Evolutionary conservation across 805 yeast genomes (phyloP).

Genomic region (Ogataea wickerhamii): DNA sequence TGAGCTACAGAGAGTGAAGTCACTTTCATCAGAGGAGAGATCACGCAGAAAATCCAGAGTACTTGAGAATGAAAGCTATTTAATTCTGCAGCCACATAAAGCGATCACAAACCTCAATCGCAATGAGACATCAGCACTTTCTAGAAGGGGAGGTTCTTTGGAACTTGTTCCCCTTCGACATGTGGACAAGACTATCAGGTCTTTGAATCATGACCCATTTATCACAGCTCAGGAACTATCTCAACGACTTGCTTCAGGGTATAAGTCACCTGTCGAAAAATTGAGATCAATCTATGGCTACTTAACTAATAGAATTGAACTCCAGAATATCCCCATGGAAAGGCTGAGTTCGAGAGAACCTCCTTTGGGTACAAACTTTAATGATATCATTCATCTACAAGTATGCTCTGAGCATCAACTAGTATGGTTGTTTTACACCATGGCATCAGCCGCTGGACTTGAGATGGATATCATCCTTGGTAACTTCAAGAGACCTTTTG

Average conservation of each 20-base stretch:
- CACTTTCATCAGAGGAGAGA: slow-evolving; percentile 65
- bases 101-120: slow-evolving; percentile 42
- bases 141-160: slow-evolving; percentile 9
- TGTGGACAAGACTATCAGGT: slow-evolving; percentile 42
- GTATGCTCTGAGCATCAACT: slow-evolving; percentile 51
- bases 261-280: slow-evolving; percentile 51
- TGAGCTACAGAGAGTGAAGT: slow-evolving; percentile 69
- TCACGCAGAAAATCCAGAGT: slow-evolving; percentile 65
- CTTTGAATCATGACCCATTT: slow-evolving; percentile 35
- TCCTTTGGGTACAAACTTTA: slow-evolving; percentile 24
- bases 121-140: slow-evolving; percentile 37
- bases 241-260: slow-evolving; percentile 49
- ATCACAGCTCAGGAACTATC: slow-evolving; percentile 55
- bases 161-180: slow-evolving; percentile 32
- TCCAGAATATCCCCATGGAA: slow-evolving; percentile 37
- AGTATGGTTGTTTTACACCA: slow-evolving; percentile 69
- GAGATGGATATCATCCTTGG: slow-evolving; percentile 79
- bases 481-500: slow-evolving; percentile 75
- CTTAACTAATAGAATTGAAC: slow-evolving; percentile 55
- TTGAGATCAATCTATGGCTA: slow-evolving; percentile 63
- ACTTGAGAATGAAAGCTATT: slow-evolving; percentile 54
- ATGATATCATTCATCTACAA: slow-evolving; percentile 27
- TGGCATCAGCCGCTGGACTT: slow-evolving; percentile 67
- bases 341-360: slow-evolving; percentile 30
- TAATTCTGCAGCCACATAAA: slow-evolving; percentile 61